Evolutionary conservation across 176 grass and related monocot genomes (phyloP).

Genomic region (Calamus simplicifolius): DNA sequence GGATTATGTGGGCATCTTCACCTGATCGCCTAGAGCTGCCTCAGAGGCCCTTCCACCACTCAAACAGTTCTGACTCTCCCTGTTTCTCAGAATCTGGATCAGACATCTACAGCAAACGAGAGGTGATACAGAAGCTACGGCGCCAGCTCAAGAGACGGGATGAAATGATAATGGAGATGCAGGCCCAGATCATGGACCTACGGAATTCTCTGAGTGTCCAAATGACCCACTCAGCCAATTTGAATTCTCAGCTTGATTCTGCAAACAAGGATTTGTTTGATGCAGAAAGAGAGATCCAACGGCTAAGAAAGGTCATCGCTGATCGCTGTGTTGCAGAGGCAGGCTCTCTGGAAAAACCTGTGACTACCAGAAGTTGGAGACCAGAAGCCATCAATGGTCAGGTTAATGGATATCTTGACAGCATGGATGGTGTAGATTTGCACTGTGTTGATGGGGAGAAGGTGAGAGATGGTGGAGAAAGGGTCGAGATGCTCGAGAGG

Average conservation of each 20-base stretch:
- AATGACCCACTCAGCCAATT: slow-evolving; percentile 18
- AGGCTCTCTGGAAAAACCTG: slow-evolving; percentile 4
- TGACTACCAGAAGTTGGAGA: not conserved
- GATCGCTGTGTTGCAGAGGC: slow-evolving; percentile 27
- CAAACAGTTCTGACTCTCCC: slow-evolving; percentile 35
- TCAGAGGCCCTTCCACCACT: slow-evolving; percentile 30
- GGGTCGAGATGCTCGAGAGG: slow-evolving; percentile 35
- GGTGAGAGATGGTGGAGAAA: slow-evolving; percentile 5
- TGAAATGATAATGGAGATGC: slow-evolving; percentile 56
- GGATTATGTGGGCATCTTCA: slow-evolving; percentile 35
- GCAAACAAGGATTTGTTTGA: slow-evolving; percentile 33
- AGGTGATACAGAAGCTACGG: slow-evolving; percentile 47
- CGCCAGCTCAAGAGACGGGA: slow-evolving; percentile 44
- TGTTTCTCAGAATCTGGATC: slow-evolving; percentile 44
- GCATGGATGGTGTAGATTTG: not conserved
- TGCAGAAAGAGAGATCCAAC: slow-evolving; percentile 41
- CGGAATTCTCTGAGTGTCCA: slow-evolving; percentile 35
- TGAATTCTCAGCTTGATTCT: slow-evolving; percentile 36
- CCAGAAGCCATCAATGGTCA: slow-evolving; percentile 6
- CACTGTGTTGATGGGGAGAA: slow-evolving; percentile 5
- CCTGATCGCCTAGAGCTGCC: slow-evolving; percentile 32
- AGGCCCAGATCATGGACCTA: slow-evolving; percentile 34
- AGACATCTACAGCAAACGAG: slow-evolving; percentile 39
- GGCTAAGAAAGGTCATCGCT: slow-evolving; percentile 41
- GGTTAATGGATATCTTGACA: slow-evolving; percentile 21